Conservation (phyloP, 139 green algal genomes). For the Micromonas pusilla region DNA sequence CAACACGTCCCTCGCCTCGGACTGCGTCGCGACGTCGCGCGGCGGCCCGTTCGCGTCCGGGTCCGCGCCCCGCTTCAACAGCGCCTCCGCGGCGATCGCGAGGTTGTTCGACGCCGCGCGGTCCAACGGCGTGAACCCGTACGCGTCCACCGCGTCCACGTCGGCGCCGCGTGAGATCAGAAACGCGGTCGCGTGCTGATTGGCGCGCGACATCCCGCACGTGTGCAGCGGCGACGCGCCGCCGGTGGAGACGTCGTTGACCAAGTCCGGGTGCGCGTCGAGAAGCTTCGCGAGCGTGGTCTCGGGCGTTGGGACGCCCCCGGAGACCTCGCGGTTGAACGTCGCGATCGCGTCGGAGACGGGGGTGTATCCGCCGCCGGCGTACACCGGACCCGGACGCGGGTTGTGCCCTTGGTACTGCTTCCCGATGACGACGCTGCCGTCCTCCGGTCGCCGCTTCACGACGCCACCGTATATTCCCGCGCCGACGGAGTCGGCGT, state of each 20-base stretch:
- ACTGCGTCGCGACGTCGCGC: neutral
- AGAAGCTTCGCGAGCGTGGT: conserved; percentile 22
- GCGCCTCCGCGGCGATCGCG: conserved; percentile 26
- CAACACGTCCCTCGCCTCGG: neutral
- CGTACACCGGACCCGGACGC: conserved; percentile 38
- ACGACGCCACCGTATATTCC: conserved; percentile 46
- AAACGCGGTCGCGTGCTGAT: neutral
- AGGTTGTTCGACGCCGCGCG: conserved; percentile 48
- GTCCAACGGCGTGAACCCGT: conserved; percentile 42
- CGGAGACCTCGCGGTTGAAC: neutral
- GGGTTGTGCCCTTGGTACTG: conserved; percentile 47
- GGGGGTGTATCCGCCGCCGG: conserved; percentile 32
- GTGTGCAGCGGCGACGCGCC: conserved; percentile 35
- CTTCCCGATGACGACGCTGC: conserved; percentile 32
- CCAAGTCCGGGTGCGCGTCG: conserved; percentile 21
- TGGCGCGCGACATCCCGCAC: conserved; percentile 31
- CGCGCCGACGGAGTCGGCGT: conserved; percentile 41
- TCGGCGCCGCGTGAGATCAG: conserved; percentile 36
- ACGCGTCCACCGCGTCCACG: conserved; percentile 39
- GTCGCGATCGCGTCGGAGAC: conserved; percentile 19
- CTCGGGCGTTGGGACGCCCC: neutral
- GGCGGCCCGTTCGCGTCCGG: neutral
- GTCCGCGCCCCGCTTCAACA: conserved; percentile 32
- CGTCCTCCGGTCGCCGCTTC: conserved; percentile 22
- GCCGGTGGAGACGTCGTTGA: conserved; percentile 35